Conservation (phyloP, 2,329 filamentous ascomycete species). For the Cordyceps militaris region DNA sequence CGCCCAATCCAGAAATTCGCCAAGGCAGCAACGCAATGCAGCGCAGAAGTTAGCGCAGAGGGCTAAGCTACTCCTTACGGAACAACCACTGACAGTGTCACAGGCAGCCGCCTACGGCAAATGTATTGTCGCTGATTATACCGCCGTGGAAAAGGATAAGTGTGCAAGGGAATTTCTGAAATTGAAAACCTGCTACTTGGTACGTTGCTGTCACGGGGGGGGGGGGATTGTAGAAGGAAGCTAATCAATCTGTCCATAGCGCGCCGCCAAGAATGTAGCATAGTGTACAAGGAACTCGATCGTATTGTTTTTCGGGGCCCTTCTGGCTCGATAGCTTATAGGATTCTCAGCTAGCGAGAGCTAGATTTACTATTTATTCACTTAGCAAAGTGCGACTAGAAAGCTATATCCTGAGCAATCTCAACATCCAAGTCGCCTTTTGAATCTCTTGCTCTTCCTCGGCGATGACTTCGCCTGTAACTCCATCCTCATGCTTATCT, state of each 20-base stretch:
- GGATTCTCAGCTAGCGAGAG: not conserved
- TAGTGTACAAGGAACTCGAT: not conserved
- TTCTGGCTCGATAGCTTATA: not conserved
- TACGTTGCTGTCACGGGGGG: constrained; percentile 38
- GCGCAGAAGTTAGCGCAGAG: constrained; percentile 39
- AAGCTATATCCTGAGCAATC: constrained; percentile 63
- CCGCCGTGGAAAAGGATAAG: constrained; percentile 83
- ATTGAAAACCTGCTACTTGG: constrained; percentile 82
- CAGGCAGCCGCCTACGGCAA: constrained; percentile 83
- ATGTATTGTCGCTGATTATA: constrained; percentile 86
- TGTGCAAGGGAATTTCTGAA: constrained; percentile 78
- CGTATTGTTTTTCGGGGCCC: not conserved
- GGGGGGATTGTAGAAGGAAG: not conserved
- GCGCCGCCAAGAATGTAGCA: constrained; percentile 12
- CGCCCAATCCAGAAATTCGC: constrained; percentile 51
- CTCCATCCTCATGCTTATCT: constrained; percentile 37
- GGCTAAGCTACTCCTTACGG: not conserved
- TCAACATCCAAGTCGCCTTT: constrained; percentile 71
- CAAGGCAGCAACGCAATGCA: constrained; percentile 46
- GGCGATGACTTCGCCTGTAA: constrained; percentile 47
- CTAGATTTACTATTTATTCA: not conserved
- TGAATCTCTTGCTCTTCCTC: constrained; percentile 84
- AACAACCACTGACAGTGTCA: not conserved
- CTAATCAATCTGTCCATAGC: constrained; percentile 6
- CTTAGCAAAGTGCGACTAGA: not conserved